phyloP scores from a whole-genome alignment of 176 grass and related monocot species.

The Cenchrus purpureus region DNA sequence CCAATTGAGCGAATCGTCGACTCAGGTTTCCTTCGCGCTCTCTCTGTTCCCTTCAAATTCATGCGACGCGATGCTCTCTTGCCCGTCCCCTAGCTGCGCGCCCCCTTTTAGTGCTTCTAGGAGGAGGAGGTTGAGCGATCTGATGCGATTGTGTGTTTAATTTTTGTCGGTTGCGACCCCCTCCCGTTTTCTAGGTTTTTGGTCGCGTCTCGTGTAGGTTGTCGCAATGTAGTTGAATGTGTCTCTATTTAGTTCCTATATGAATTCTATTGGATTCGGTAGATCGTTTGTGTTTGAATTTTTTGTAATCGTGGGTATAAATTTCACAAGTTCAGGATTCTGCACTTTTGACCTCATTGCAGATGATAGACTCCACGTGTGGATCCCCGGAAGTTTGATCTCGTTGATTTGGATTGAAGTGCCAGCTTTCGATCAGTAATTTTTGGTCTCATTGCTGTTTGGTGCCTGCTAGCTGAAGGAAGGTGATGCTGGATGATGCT shows the following conservation, averaged over 20 bases:
- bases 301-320: neutral
- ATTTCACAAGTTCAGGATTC: neutral
- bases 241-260: neutral
- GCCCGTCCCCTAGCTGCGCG: neutral
- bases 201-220: neutral
- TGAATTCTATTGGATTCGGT: neutral
- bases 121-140: neutral
- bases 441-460: neutral
- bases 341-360: conserved; percentile 12
- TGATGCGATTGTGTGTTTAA: neutral
- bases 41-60: conserved; percentile 9
- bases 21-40: conserved; percentile 19
- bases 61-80: neutral
- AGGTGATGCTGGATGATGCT: conserved; percentile 50
- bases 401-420: neutral
- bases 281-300: neutral
- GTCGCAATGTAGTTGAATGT: neutral
- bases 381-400: neutral
- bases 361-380: neutral
- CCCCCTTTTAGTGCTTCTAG: neutral
- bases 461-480: conserved; percentile 10
- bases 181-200: neutral
- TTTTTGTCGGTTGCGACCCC: conserved; percentile 7
- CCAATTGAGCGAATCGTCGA: neutral
- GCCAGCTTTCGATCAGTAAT: neutral